Base-by-base conservation (phyloP, 2,329 filamentous ascomycete species). In the Fusarium sarcochroum region DNA sequence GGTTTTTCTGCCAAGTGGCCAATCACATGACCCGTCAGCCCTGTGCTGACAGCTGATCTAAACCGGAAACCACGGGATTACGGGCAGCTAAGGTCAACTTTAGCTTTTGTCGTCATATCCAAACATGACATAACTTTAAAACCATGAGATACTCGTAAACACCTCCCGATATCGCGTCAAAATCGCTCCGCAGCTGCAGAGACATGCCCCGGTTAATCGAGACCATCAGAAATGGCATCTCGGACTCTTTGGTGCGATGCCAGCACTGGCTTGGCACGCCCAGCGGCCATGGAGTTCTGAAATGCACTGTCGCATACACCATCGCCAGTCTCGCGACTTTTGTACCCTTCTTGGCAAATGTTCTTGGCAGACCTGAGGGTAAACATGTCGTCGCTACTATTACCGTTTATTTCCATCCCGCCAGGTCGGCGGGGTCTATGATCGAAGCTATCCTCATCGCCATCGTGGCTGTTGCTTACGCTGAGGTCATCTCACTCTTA, bases 361-460 rank as follows among this genome's bases (percentile, higher is more conserved):
- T 93, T 50, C 84, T 98, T 7, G 95, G 95, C 5, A 86, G 90
- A 61, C 92, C 94, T 69, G 94, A 97, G 79, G 93, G 93, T 38
- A 98, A 98, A 76, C 95, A 98, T 80, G 90, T 97, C 72, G 93
- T 97, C 49, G 94, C 94, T 34, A 98, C 95, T 2, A 90, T 98
- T 52, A 97, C 93, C 0, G 94, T 98, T 10, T 98, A 97, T 75
- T 98, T 98, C 74, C 94, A 98, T 76, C 94, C 95, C 2, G 93
- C 93, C 2, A 86, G 95, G 54, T 93, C 93, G 17, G 88, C 90
- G 10, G 95, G 95, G 0, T 96, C 93, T 65, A 97, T 98, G 93
- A 87, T 93, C 56, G 93, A 97, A 78, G 94, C 94, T 4, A 88
- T 91, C 14, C 80, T 94, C 15, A 89, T 96, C 49, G 93, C 93